Percentiles rank a stretch among this genome's conserved stretches.
Conservation (phyloP, 176 grass and related monocot species). For the Chrysopogon serrulatus region DNA sequence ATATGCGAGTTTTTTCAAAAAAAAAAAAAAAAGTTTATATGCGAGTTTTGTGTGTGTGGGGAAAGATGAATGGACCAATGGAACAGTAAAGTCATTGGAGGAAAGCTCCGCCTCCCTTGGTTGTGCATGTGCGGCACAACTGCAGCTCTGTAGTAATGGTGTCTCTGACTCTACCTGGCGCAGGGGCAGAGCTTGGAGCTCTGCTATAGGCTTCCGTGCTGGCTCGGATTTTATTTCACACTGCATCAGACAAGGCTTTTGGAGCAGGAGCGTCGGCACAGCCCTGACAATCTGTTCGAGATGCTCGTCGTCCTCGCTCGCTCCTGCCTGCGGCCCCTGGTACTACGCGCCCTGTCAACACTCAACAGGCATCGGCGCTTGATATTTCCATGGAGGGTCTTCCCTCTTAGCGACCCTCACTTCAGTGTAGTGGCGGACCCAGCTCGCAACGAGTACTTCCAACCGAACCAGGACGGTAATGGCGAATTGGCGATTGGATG, state of each 20-base stretch:
- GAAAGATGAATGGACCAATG: background rate
- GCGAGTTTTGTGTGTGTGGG: background rate
- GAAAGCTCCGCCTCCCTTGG: background rate
- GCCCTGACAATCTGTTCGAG: constrained; percentile 9
- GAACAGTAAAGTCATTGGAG: background rate
- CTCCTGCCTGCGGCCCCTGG: too few species aligned
- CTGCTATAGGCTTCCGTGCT: background rate
- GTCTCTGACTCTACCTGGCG: background rate
- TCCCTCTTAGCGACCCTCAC: background rate
- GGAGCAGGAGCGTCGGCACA: background rate
- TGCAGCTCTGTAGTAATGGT: background rate
- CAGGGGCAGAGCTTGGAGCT: background rate
- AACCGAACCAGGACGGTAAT: constrained; percentile 12
- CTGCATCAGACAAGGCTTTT: background rate
- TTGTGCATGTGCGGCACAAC: background rate
- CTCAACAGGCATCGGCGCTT: background rate
- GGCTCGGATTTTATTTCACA: background rate
- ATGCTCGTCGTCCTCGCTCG: background rate
- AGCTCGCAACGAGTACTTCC: too few species aligned
- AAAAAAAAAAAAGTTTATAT: too few species aligned
- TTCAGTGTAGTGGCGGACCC: too few species aligned
- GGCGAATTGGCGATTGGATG: background rate
- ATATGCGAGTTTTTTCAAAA: too few species aligned
- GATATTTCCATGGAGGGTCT: background rate
- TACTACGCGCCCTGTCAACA: background rate